Evolutionary conservation across 2,329 filamentous ascomycete genomes (phyloP).

Genomic region (Akanthomyces uredinophilus): DNA sequence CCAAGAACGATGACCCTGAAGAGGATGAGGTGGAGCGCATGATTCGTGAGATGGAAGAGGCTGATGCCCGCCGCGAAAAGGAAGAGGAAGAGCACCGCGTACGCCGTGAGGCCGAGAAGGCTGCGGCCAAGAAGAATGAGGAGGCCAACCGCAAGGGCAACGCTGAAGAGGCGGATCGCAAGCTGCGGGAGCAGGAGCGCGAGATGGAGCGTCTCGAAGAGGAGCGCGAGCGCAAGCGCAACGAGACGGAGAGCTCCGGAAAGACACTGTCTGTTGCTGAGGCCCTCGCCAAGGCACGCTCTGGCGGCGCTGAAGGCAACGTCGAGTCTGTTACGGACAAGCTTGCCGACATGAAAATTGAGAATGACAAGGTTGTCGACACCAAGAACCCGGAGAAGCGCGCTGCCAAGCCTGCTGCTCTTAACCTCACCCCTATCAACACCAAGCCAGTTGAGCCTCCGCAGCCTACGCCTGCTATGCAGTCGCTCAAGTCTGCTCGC

Average conservation of each 20-base stretch:
- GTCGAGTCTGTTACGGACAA: conserved; percentile 42
- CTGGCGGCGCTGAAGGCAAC: conserved; percentile 36
- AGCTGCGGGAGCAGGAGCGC: conserved; percentile 66
- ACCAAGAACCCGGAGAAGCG: conserved; percentile 54
- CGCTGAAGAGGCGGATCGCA: conserved; percentile 55
- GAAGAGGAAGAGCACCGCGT: conserved; percentile 43
- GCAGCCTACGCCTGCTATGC: conserved; percentile 89
- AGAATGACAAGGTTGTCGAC: conserved; percentile 44
- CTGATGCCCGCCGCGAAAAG: conserved; percentile 45
- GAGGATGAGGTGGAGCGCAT: conserved; percentile 56
- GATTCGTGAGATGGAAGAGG: conserved; percentile 58
- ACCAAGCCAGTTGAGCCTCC: conserved; percentile 83
- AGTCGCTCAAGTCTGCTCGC: conserved; percentile 85
- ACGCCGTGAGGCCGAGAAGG: conserved; percentile 41
- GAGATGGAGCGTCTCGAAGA: conserved; percentile 71
- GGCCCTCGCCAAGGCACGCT: conserved; percentile 36
- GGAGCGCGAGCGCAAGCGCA: conserved; percentile 56
- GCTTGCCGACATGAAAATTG: conserved; percentile 47
- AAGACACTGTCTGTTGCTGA: conserved; percentile 49
- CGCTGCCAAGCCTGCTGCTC: conserved; percentile 69
- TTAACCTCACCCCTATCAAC: conserved; percentile 79
- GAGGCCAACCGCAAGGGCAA: conserved; percentile 39
- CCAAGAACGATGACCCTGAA: conserved; percentile 33
- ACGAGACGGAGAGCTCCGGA: conserved; percentile 44
- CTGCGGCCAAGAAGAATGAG: conserved; percentile 45